phyloP scores from a whole-genome alignment of 176 grass and related monocot species.

The Triticum timopheevii region DNA sequence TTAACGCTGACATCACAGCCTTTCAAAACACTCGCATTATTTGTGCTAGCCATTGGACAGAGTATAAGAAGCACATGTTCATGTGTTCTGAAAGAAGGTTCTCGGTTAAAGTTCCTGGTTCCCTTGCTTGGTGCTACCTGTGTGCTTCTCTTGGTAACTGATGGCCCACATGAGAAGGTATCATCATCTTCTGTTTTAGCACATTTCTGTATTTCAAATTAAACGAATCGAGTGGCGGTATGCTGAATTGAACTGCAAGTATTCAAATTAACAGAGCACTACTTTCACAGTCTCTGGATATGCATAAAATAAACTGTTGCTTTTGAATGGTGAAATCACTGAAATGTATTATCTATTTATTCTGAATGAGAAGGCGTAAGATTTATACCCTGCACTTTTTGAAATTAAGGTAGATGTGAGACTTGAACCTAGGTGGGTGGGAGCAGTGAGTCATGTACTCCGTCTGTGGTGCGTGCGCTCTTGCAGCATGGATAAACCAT shows the following conservation, averaged over 20 bases:
- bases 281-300: conserved; percentile 1
- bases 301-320: neutral
- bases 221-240: neutral
- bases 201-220: conserved; percentile 8
- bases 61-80: conserved; percentile 51
- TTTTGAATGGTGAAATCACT: neutral
- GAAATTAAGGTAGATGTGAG: neutral
- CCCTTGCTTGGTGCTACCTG: conserved; percentile 36
- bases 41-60: conserved; percentile 62
- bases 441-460: neutral
- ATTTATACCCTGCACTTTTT: neutral
- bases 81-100: conserved; percentile 57
- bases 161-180: conserved; percentile 78
- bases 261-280: conserved; percentile 6
- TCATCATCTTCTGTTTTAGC: conserved; percentile 2
- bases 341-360: neutral
- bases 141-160: conserved; percentile 46
- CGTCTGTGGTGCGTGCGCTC: neutral
- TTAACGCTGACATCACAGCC: conserved; percentile 71
- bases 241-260: neutral
- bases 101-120: conserved; percentile 48
- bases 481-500: conserved; percentile 30
- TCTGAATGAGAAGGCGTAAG: neutral
- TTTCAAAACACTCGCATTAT: conserved; percentile 62
- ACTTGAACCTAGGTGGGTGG: neutral